Percentiles rank a stretch among this genome's conserved stretches.
These are phyloP conservation scores for Claviceps capensis DNA, from an alignment of 2,329 filamentous ascomycete genomes.

Conservation along the genomic window DNA sequence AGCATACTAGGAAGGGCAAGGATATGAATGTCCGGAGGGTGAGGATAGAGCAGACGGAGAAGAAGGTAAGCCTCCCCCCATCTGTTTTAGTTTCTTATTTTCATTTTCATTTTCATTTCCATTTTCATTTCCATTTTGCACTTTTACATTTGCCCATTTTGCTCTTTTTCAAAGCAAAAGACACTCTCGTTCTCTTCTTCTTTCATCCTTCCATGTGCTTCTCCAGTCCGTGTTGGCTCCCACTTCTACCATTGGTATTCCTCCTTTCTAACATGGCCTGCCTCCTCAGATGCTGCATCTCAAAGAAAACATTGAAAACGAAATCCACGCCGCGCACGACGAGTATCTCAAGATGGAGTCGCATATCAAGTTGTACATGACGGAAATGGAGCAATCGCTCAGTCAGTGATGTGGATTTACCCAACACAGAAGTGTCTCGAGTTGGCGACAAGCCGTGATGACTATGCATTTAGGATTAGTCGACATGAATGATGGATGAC, in stretches of 20 bases:
- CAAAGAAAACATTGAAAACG: conserved; percentile 93
- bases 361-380: conserved; percentile 95
- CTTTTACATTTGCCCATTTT: too few species aligned
- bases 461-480: not conserved
- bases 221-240: too few species aligned
- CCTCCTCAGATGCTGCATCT: conserved; percentile 74
- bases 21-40: conserved; percentile 87
- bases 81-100: not conserved
- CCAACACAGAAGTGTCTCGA: not conserved
- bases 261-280: not conserved
- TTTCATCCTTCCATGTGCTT: not conserved
- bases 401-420: conserved; percentile 2
- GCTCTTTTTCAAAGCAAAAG: too few species aligned
- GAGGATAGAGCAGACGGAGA: conserved; percentile 96
- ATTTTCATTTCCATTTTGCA: not conserved
- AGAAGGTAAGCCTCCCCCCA: conserved; percentile 53
- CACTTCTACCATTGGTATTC: too few species aligned
- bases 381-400: conserved; percentile 92
- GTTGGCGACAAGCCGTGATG: not conserved
- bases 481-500: not conserved
- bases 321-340: conserved; percentile 79
- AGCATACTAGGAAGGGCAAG: conserved; percentile 72
- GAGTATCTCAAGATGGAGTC: conserved; percentile 97
- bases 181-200: not conserved
- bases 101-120: not conserved